Conservation (phyloP, 2,329 filamentous ascomycete genomes). For the Neofusicoccum laricinum region DNA sequence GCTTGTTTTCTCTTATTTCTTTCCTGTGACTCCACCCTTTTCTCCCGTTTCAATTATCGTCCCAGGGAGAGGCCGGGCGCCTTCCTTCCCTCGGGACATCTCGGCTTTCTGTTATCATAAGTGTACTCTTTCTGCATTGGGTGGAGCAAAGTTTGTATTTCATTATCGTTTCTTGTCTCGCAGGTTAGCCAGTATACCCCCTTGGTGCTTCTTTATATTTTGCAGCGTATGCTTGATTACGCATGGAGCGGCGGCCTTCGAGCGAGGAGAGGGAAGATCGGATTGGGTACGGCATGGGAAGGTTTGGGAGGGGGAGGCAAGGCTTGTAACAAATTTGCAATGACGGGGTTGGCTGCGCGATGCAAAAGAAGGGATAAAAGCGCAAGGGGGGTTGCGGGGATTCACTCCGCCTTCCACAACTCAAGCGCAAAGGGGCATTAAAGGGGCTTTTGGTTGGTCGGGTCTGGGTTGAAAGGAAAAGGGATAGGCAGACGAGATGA, state of each 20-base stretch:
- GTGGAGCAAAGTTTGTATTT: slow-evolving; percentile 10
- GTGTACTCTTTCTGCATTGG: slow-evolving; percentile 8
- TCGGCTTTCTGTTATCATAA: slow-evolving; percentile 9
- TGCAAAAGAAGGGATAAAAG: not conserved
- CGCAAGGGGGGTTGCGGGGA: not conserved
- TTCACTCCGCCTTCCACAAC: not conserved
- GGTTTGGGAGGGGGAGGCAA: not conserved
- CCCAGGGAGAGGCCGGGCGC: not conserved
- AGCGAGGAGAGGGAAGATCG: not conserved
- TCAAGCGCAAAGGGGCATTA: not conserved
- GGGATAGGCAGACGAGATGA: slow-evolving; percentile 9
- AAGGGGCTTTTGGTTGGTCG: not conserved
- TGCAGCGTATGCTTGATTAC: slow-evolving; percentile 9
- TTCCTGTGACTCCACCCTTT: not conserved
- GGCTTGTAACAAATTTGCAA: slow-evolving; percentile 4
- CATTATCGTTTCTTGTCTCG: not conserved
- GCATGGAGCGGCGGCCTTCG: slow-evolving; percentile 4
- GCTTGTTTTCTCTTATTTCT: not conserved
- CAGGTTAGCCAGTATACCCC: slow-evolving; percentile 13
- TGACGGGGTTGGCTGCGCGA: not conserved
- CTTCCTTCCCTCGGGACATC: not conserved
- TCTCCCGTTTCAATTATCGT: not conserved
- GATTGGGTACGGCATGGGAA: not conserved
- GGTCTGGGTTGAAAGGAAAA: not conserved
- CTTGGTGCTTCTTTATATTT: slow-evolving; percentile 10